Percentiles rank a stretch among this genome's conserved stretches.
Conservation (phyloP, 2,329 filamentous ascomycete genomes). For the Calonectria pseudoreteaudii region DNA sequence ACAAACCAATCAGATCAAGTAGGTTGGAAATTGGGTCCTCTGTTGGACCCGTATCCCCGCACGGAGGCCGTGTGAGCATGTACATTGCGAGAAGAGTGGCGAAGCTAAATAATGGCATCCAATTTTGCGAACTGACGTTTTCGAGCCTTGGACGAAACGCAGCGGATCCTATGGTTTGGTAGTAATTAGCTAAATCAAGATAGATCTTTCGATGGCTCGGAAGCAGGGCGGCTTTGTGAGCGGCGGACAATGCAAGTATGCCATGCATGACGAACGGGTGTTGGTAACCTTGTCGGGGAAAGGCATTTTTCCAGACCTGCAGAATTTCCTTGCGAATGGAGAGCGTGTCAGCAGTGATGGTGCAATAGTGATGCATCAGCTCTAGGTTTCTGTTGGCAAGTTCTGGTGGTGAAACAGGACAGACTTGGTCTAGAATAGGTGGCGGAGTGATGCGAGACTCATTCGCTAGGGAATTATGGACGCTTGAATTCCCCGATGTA, state of each 20-base stretch:
- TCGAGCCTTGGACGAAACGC: conserved; percentile 39
- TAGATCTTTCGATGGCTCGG: conserved; percentile 27
- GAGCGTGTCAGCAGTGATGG: conserved; percentile 31
- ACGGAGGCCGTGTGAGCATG: conserved; percentile 37
- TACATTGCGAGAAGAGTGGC: conserved; percentile 53
- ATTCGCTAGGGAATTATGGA: conserved; percentile 16
- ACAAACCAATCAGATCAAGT: conserved; percentile 31
- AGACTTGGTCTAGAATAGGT: not conserved
- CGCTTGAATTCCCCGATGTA: too few relatives aligned
- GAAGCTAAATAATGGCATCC: conserved; percentile 53
- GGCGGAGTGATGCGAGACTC: conserved; percentile 26
- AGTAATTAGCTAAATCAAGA: conserved; percentile 31
- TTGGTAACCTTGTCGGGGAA: conserved; percentile 31
- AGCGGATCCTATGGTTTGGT: conserved; percentile 43
- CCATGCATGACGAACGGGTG: conserved; percentile 37
- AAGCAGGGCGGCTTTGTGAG: conserved; percentile 39
- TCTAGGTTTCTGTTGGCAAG: conserved; percentile 37
- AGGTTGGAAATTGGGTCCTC: conserved; percentile 34
- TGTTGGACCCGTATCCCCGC: conserved; percentile 25
- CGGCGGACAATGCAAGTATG: conserved; percentile 33
- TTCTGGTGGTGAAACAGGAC: conserved; percentile 7
- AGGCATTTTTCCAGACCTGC: conserved; percentile 29
- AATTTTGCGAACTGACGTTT: conserved; percentile 32
- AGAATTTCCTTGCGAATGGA: conserved; percentile 25
- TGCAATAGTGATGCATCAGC: conserved; percentile 40